Evolutionary conservation across 345 rosid species (phyloP).

Genomic region (Combretum micranthum): DNA sequence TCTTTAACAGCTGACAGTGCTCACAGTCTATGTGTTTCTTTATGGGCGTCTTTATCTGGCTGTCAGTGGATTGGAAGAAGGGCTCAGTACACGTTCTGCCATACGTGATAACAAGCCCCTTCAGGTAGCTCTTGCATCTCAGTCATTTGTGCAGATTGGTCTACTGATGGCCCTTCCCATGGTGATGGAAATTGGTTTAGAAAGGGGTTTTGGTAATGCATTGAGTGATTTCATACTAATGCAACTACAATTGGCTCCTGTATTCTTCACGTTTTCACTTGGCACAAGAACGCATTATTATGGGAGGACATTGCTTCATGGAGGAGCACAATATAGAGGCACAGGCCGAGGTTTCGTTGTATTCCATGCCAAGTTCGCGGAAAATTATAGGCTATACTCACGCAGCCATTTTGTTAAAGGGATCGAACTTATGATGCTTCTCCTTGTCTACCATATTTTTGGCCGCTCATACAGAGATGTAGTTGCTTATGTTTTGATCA

Average conservation of each 20-base stretch:
- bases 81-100: constrained; percentile 27
- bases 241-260: constrained; percentile 60
- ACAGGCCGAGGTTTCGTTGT: constrained; percentile 95
- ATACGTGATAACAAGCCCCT: constrained; percentile 42
- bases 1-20: constrained; percentile 39
- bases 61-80: constrained; percentile 54
- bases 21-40: constrained; percentile 50
- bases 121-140: constrained; percentile 60
- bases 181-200: constrained; percentile 76
- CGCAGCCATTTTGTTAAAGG: constrained; percentile 71
- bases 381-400: constrained; percentile 58
- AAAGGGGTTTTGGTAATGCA: constrained; percentile 60
- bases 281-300: constrained; percentile 63
- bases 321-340: constrained; percentile 78
- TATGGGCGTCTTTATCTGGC: constrained; percentile 59
- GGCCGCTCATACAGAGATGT: constrained; percentile 36
- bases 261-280: constrained; percentile 67
- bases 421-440: constrained; percentile 52
- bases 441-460: constrained; percentile 44
- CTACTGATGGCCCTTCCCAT: constrained; percentile 55
- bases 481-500: constrained; percentile 41
- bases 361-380: constrained; percentile 81
- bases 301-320: constrained; percentile 70
- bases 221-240: constrained; percentile 52
- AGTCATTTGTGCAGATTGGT: constrained; percentile 66